Base-by-base conservation (phyloP, 495 filamentous ascomycete genomes). In the Daldinia loculata region DNA sequence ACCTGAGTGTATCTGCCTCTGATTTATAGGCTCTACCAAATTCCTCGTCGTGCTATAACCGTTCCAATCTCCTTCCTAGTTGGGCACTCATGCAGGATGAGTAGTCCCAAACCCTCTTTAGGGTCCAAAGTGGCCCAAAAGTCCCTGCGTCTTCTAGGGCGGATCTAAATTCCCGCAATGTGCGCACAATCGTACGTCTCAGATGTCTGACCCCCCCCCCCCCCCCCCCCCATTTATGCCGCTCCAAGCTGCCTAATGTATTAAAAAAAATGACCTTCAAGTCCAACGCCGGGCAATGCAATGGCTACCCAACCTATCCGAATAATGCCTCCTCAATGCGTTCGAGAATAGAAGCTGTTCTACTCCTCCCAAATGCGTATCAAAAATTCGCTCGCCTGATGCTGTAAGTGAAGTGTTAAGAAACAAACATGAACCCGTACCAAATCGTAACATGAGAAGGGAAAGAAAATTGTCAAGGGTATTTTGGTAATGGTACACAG, bases 221-320 rank as follows among this genome's bases (percentile, higher is more conserved):
- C n/a, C 29, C 41, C 36, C 58, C 41, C 36, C 58, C 56, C n/a
- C 29, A 38, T 61, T n/a, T 32, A 56, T 45, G 38, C 34, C 45
- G 53, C 55, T 51, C 45, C 59, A 30, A 50, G 24, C 55, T 53
- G 45, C 36, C 60, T 48, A 41, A 58, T 52, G 60, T 72, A 41
- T 61, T n/a, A 22, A 57, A 29, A 52, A 29, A 61, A 66, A 32
- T 58, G 32, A 43, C 56, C 27, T 30, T 56, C 60, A 34, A 12
- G 38, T 63, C 63, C 30, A 67, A 67, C 69, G 53, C 69, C 69
- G 29, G 55, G 39, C 63, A 64, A 72, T 72, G 69, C 69, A 63
- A 17, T 64, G 48, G 53, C 55, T 53, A 60, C 45, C 55, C 51
- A 64, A 48, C 69, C 45, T 61, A 60, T 39, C 69, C 55, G 32